Conservation (phyloP, 2,329 filamentous ascomycete species). For the Huntiella savannae region DNA sequence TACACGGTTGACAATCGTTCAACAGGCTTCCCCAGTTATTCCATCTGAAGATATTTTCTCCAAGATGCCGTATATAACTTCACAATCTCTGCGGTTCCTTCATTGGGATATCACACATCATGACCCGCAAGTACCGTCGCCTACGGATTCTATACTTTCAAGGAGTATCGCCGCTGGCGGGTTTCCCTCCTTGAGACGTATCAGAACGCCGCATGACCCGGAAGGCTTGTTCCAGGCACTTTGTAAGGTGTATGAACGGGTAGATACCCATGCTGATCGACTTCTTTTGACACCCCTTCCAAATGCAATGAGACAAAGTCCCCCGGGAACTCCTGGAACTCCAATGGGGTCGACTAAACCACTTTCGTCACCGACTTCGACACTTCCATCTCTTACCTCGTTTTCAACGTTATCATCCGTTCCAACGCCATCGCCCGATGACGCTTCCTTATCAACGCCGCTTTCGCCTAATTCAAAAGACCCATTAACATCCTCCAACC, state of each 20-base stretch:
- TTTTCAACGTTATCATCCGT: conserved; percentile 15
- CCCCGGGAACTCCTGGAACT: too few species aligned
- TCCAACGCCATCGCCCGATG: too few species aligned
- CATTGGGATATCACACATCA: conserved; percentile 47
- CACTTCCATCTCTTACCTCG: neutral
- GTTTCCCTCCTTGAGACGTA: conserved; percentile 39
- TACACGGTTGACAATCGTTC: conserved; percentile 32
- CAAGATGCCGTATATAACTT: conserved; percentile 46
- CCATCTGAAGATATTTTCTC: conserved; percentile 35
- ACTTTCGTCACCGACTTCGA: conserved; percentile 13
- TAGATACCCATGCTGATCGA: conserved; percentile 32
- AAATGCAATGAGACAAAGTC: too few species aligned
- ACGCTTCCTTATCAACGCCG: too few species aligned
- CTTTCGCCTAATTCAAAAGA: too few species aligned
- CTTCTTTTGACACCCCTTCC: conserved; percentile 17
- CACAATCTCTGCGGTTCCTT: conserved; percentile 29
- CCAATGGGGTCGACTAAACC: conserved; percentile 1
- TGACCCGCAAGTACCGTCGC: conserved; percentile 25
- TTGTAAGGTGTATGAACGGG: conserved; percentile 40
- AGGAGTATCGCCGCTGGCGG: conserved; percentile 39
- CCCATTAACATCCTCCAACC: conserved; percentile 17
- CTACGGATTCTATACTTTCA: conserved; percentile 38
- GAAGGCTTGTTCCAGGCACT: conserved; percentile 50
- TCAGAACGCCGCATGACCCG: conserved; percentile 50
- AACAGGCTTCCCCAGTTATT: conserved; percentile 34